phyloP scores from a whole-genome alignment of 345 rosid species.

The Garcia nutans region DNA sequence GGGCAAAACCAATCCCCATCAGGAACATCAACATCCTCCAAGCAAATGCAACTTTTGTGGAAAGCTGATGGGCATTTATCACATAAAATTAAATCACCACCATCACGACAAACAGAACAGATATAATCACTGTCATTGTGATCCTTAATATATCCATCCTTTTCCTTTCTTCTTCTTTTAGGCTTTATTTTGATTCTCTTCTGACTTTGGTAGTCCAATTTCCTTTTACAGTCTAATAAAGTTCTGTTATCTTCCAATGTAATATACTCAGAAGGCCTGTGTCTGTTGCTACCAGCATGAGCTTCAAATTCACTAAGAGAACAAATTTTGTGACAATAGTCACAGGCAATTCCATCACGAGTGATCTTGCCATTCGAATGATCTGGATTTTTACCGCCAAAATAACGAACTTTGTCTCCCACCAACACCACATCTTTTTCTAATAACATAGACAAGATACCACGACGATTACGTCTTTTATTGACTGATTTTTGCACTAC shows the following conservation, averaged over 20 bases:
- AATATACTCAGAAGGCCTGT: conserved; percentile 22
- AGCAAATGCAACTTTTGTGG: conserved; percentile 21
- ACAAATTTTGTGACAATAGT: conserved; percentile 15
- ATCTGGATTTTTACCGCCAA: neutral
- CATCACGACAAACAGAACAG: conserved; percentile 22
- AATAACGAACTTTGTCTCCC: conserved; percentile 12
- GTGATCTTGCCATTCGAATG: conserved; percentile 12
- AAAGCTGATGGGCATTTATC: conserved; percentile 30
- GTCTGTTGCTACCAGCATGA: conserved; percentile 20
- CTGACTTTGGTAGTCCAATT: neutral
- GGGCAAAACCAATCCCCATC: conserved; percentile 29
- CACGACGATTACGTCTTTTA: conserved; percentile 9
- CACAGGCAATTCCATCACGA: conserved; percentile 20
- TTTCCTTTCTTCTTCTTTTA: neutral
- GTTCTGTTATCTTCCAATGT: conserved; percentile 23
- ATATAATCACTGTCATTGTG: neutral
- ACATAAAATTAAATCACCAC: conserved; percentile 26
- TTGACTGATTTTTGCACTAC: conserved; percentile 9
- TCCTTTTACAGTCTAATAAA: conserved; percentile 10
- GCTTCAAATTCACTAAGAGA: conserved; percentile 18
- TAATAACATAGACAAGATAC: conserved; percentile 41
- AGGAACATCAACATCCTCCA: conserved; percentile 22
- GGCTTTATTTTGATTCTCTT: neutral
- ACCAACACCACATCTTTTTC: conserved; percentile 32
- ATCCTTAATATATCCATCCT: neutral